These are phyloP conservation scores for Penicillium sp. DNA, from an alignment of 2,329 filamentous ascomycete genomes.

Conservation along the genomic window DNA sequence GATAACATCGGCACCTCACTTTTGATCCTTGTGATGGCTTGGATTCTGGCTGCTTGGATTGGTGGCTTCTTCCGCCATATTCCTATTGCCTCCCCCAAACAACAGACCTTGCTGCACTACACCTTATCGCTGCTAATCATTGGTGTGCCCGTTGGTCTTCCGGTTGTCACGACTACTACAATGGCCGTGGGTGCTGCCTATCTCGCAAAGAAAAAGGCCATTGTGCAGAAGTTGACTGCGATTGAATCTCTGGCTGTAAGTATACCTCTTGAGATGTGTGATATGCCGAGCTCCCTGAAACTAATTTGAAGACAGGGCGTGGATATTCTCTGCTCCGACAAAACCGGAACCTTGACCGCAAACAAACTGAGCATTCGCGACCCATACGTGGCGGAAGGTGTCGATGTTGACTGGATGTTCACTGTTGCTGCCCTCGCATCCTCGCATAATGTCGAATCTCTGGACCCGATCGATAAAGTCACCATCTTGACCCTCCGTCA, in stretches of 20 bases:
- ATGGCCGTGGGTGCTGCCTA: constrained; percentile 78
- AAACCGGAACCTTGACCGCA: constrained; percentile 71
- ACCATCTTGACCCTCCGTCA: constrained; percentile 74
- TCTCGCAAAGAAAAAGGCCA: constrained; percentile 75
- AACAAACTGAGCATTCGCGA: constrained; percentile 73
- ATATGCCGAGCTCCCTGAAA: neutral
- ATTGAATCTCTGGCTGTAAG: constrained; percentile 72
- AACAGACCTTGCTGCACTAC: constrained; percentile 69
- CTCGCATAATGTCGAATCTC: constrained; percentile 75
- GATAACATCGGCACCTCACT: constrained; percentile 75
- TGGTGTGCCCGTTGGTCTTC: constrained; percentile 79
- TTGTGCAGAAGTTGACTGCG: constrained; percentile 77
- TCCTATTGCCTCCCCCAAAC: constrained; percentile 57
- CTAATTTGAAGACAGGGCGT: constrained; percentile 55
- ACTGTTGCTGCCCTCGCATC: constrained; percentile 75
- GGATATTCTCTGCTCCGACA: constrained; percentile 79
- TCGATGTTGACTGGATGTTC: constrained; percentile 84
- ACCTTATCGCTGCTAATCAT: constrained; percentile 73
- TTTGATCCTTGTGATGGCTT: constrained; percentile 75
- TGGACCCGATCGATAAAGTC: constrained; percentile 80
- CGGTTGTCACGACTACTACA: constrained; percentile 77
- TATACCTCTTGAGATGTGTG: neutral
- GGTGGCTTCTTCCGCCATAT: constrained; percentile 77
- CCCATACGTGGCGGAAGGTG: constrained; percentile 74
- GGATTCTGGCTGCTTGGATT: constrained; percentile 74